Percentiles rank a stretch among this genome's conserved stretches.
Conservation (phyloP, 202 grass and related monocot genomes). For the Schoenoplectus tabernaemontani region DNA sequence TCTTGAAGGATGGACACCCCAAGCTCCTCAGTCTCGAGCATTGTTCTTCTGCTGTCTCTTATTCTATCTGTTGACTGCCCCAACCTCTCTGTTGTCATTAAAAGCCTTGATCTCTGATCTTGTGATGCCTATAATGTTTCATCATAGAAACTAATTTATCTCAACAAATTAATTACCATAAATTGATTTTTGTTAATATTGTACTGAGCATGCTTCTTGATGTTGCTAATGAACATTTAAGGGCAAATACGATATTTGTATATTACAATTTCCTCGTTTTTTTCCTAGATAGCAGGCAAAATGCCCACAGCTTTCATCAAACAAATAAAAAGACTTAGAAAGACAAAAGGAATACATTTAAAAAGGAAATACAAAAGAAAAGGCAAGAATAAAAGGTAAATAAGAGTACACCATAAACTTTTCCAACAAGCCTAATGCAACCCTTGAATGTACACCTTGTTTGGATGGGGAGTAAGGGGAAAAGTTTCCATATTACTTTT, state of each 20-base stretch:
- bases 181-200: neutral
- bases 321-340: neutral
- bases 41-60: slow-evolving; percentile 65
- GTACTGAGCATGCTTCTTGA: neutral
- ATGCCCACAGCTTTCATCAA: neutral
- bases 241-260: too few relatives aligned
- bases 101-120: slow-evolving; percentile 74
- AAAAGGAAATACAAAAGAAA: neutral
- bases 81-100: slow-evolving; percentile 49
- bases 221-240: neutral
- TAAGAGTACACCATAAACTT: neutral
- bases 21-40: slow-evolving; percentile 80
- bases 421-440: neutral
- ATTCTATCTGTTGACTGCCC: slow-evolving; percentile 53
- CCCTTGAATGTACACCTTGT: neutral
- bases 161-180: neutral
- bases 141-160: neutral
- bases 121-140: slow-evolving; percentile 41
- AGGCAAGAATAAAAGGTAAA: neutral
- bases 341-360: too few relatives aligned
- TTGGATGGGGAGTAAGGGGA: too few relatives aligned
- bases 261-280: neutral
- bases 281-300: neutral
- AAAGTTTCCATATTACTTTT: too few relatives aligned
- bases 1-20: slow-evolving; percentile 77